Evolutionary conservation across 1,284 basidiomycete species (phyloP).

Genomic region (Paramarasmius palmivorus): DNA sequence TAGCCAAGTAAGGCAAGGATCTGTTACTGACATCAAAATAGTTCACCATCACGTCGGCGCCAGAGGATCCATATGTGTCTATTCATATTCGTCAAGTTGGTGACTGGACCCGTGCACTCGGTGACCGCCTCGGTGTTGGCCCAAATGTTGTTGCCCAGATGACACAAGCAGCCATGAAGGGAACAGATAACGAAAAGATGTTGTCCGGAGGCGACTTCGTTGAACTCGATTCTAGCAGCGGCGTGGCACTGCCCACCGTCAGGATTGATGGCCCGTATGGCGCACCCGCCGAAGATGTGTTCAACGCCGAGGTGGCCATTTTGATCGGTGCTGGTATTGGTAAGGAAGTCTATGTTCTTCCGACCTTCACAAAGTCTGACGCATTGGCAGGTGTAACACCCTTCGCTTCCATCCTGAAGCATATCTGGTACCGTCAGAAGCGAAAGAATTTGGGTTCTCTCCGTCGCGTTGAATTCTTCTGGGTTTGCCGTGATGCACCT

Average conservation of each 20-base stretch:
- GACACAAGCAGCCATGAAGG: constrained; percentile 75
- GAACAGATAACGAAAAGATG: constrained; percentile 62
- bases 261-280: constrained; percentile 88
- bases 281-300: constrained; percentile 89
- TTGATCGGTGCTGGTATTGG: constrained; percentile 90
- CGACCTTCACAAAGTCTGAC: neutral
- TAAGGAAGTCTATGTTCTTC: constrained; percentile 30
- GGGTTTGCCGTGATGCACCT: constrained; percentile 87
- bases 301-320: constrained; percentile 81
- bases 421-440: constrained; percentile 90
- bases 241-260: constrained; percentile 64
- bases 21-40: constrained; percentile 28
- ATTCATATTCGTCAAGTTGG: constrained; percentile 90
- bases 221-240: constrained; percentile 61
- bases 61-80: constrained; percentile 87
- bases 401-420: constrained; percentile 89
- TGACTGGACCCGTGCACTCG: constrained; percentile 82
- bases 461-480: constrained; percentile 87
- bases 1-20: constrained; percentile 4
- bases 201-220: constrained; percentile 73
- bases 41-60: constrained; percentile 93
- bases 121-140: constrained; percentile 80
- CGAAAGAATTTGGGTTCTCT: constrained; percentile 73
- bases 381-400: constrained; percentile 72
- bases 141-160: constrained; percentile 72